Percentiles rank a stretch among this genome's conserved stretches.
These are phyloP conservation scores for Verruconis gallopava DNA, from an alignment of 2,329 filamentous ascomycete genomes.

Conservation along the genomic window DNA sequence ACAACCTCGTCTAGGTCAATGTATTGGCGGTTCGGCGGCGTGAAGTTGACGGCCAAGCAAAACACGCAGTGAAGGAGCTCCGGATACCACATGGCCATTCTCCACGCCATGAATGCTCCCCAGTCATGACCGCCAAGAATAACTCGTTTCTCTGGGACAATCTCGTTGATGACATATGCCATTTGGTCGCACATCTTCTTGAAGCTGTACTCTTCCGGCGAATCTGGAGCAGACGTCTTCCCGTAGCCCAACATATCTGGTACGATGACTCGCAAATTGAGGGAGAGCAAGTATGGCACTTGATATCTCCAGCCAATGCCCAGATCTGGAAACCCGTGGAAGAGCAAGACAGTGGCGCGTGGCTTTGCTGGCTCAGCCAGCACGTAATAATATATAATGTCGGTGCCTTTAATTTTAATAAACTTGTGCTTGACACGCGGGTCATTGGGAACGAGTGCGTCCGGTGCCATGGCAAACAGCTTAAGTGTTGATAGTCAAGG, in stretches of 20 bases:
- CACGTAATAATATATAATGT: neutral
- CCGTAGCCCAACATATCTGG: slow-evolving; percentile 49
- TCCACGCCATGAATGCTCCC: slow-evolving; percentile 22
- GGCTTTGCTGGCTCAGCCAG: neutral
- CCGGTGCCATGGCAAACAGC: neutral
- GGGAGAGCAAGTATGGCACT: slow-evolving; percentile 59
- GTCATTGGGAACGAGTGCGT: neutral
- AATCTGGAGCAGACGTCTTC: slow-evolving; percentile 48
- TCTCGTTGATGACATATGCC: slow-evolving; percentile 18
- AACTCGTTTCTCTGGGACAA: slow-evolving; percentile 34
- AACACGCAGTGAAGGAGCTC: slow-evolving; percentile 28
- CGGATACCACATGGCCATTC: slow-evolving; percentile 30
- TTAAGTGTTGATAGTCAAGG: too few species aligned
- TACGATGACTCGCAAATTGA: slow-evolving; percentile 66
- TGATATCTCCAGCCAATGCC: slow-evolving; percentile 82
- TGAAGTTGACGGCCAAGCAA: neutral
- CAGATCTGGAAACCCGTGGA: slow-evolving; percentile 76
- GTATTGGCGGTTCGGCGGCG: neutral
- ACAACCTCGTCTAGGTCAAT: neutral
- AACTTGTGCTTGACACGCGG: neutral
- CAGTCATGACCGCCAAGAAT: slow-evolving; percentile 89
- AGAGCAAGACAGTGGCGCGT: slow-evolving; percentile 27
- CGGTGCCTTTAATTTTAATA: neutral
- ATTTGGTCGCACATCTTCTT: slow-evolving; percentile 34
- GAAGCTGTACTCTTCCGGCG: slow-evolving; percentile 50